Conservation (phyloP, 2,329 filamentous ascomycete species). For the Trichoderma arundinaceum region DNA sequence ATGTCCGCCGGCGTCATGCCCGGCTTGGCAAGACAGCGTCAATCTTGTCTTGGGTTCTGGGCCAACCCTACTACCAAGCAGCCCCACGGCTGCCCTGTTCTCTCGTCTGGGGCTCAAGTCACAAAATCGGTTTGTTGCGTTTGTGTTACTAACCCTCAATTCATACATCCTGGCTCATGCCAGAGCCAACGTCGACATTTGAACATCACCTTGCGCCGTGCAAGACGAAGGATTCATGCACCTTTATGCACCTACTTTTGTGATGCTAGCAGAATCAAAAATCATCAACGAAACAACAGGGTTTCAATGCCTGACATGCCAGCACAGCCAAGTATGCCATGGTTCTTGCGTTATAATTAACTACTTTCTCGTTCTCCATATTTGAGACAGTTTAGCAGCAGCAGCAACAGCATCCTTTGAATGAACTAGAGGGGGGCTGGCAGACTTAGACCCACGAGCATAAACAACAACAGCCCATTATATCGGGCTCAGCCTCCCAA, state of each 20-base stretch:
- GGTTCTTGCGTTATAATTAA: not conserved
- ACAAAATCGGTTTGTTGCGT: not conserved
- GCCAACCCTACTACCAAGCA: not conserved
- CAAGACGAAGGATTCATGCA: slow-evolving; percentile 12
- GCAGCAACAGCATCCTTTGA: slow-evolving; percentile 15
- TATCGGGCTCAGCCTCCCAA: slow-evolving; percentile 7
- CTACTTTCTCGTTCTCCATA: slow-evolving; percentile 1
- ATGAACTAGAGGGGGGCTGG: not conserved
- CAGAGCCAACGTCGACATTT: not conserved
- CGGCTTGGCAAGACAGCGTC: slow-evolving; percentile 4
- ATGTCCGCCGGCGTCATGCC: too few species aligned
- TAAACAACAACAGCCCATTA: slow-evolving; percentile 20
- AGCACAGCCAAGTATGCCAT: slow-evolving; percentile 13
- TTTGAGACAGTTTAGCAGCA: slow-evolving; percentile 7
- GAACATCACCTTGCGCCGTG: slow-evolving; percentile 13
- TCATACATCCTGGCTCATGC: slow-evolving; percentile 16
- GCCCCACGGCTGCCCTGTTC: not conserved
- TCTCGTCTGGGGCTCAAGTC: not conserved
- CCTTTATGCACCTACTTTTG: slow-evolving; percentile 2
- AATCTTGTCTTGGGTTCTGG: not conserved
- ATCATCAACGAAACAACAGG: not conserved
- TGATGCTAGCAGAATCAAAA: not conserved
- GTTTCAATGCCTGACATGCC: not conserved
- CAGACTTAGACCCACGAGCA: slow-evolving; percentile 6
- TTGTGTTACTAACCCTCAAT: not conserved